Base-by-base conservation (phyloP, 2,329 filamentous ascomycete species). In the Botrytis galanthina region DNA sequence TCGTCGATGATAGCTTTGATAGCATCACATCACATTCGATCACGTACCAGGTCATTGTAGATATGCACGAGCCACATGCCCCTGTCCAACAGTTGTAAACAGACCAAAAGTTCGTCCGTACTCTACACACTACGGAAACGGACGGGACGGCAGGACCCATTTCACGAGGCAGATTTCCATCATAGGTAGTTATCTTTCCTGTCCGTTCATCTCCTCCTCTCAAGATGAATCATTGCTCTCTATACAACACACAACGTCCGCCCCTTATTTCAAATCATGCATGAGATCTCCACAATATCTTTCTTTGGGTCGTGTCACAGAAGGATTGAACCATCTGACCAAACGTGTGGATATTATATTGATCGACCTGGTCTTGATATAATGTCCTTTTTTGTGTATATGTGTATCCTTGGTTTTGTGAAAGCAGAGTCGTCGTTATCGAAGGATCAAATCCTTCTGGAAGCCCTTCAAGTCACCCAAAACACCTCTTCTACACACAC, bases 261-360 rank as follows among this genome's bases (percentile, higher is more conserved):
- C 42, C 51, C 68, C 54, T 61, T 22, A 60, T 46, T 46, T 44
- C 22, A 61, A 26, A 70, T 46, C 29, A 61, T 70, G 68, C 54
- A 70, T 60, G 54, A 37, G 39, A 46, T 61, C 68, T 70, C 68
- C 68, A 70, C 68, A n/a, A 22, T 8, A 29, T 35, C 32, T 51
- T 60, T 70, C 20, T 29, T n/a, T 70, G 68, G 68, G 68, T 70
- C 68, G 54, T 70, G 68, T 62, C 54, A 70, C 68, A 44, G 68
- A 70, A 70, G 68, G 68, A 70, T 70, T 70, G 37, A 70, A 60
- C 66, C 66, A 57, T 57, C 66, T 69, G 66, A 69, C 66, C 66
- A 69, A 26, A 20, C 42, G n/a, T 26, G n/a, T 57, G 66, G 18
- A 16, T 32, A 42, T 44, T 16, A 32, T 39, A 69, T 32, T 57